phyloP scores from a whole-genome alignment of 2,329 filamentous ascomycete genomes.

The Aspergillus novofumigatus region DNA sequence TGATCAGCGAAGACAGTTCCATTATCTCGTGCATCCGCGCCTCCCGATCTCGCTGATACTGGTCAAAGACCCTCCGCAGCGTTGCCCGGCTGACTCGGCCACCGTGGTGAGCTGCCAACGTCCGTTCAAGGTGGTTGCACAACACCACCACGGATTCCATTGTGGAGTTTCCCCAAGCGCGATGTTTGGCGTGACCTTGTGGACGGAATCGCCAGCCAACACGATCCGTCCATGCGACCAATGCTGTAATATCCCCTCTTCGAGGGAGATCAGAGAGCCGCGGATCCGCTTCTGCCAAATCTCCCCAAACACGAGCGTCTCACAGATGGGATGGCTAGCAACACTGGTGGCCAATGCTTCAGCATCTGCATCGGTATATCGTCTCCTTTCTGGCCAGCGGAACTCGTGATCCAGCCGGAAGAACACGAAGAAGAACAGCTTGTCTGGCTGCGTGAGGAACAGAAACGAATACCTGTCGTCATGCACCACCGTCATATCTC shows the following conservation, averaged over 20 bases:
- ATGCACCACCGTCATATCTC: not conserved
- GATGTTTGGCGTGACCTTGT: slow-evolving; percentile 38
- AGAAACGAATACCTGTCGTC: not conserved
- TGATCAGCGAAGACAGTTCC: too few relatives aligned
- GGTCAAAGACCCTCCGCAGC: too few relatives aligned
- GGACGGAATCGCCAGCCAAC: slow-evolving; percentile 35
- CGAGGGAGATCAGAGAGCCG: slow-evolving; percentile 31
- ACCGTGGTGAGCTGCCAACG: too few relatives aligned
- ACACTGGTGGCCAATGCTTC: slow-evolving; percentile 24
- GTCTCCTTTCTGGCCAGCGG: not conserved
- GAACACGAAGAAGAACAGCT: not conserved
- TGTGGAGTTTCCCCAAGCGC: slow-evolving; percentile 32
- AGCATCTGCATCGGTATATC: slow-evolving; percentile 24
- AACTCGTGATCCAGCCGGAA: not conserved
- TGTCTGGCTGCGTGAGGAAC: not conserved
- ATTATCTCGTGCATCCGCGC: too few relatives aligned
- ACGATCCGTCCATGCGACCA: slow-evolving; percentile 37
- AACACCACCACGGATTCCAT: slow-evolving; percentile 29
- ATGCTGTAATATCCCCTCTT: slow-evolving; percentile 35
- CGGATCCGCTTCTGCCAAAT: slow-evolving; percentile 18
- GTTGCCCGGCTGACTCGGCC: too few relatives aligned
- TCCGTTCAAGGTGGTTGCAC: too few relatives aligned
- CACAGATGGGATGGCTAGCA: slow-evolving; percentile 20
- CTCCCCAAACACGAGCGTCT: slow-evolving; percentile 27
- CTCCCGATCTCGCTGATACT: too few relatives aligned